A percentile compares a stretch with the other conserved stretches of the same genome.
These are phyloP conservation scores for Stagonosporopsis vannaccii DNA, from an alignment of 2,329 filamentous ascomycete genomes.

Conservation along the genomic window DNA sequence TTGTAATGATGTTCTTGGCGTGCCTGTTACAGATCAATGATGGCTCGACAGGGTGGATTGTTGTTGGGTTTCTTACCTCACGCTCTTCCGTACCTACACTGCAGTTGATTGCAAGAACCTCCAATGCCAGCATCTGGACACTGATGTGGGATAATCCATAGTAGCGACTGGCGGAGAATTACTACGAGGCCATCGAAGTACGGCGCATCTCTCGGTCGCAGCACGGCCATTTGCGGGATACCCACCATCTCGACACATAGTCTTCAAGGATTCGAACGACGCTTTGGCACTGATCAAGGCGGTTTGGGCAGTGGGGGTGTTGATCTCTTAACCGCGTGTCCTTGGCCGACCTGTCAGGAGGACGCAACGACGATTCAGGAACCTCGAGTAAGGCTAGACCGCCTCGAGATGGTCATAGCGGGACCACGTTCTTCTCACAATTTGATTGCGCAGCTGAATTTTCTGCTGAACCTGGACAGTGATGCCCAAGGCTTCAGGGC, in stretches of 20 bases:
- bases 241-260: slow-evolving; percentile 16
- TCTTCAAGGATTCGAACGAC: slow-evolving; percentile 6
- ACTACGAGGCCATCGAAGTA: background rate
- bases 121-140: background rate
- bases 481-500: slow-evolving; percentile 13
- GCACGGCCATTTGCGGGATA: slow-evolving; percentile 11
- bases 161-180: slow-evolving; percentile 10
- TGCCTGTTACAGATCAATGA: slow-evolving; percentile 1
- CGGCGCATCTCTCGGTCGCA: slow-evolving; percentile 6
- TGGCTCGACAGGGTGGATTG: background rate
- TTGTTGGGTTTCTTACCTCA: background rate
- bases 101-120: background rate
- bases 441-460: slow-evolving; percentile 3
- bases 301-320: slow-evolving; percentile 2
- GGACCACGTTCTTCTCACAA: slow-evolving; percentile 3
- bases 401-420: slow-evolving; percentile 4
- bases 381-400: slow-evolving; percentile 4
- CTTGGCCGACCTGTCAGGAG: slow-evolving; percentile 13
- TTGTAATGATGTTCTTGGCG: background rate
- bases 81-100: background rate
- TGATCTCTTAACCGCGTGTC: slow-evolving; percentile 8
- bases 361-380: slow-evolving; percentile 1
- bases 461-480: background rate
- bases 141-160: slow-evolving; percentile 1
- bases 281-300: slow-evolving; percentile 9